Conservation (phyloP, 2,329 filamentous ascomycete genomes). For the Cytospora piceicola region DNA sequence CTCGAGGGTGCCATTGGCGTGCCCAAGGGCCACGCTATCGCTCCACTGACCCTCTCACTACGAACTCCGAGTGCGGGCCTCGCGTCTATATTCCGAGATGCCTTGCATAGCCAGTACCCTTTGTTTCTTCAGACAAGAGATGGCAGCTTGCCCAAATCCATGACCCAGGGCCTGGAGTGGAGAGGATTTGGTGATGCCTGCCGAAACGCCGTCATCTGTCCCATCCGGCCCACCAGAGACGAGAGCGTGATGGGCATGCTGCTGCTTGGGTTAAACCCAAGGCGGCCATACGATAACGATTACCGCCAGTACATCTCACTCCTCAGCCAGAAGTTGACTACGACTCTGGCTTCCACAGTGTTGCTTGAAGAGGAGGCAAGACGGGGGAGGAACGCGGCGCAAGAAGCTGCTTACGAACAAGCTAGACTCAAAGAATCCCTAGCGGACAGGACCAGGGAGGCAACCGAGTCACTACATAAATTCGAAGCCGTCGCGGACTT, state of each 20-base stretch:
- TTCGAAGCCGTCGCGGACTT: constrained; percentile 75
- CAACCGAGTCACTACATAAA: constrained; percentile 61
- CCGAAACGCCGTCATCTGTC: constrained; percentile 68
- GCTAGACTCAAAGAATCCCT: constrained; percentile 69
- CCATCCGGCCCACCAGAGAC: constrained; percentile 68
- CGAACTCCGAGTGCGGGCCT: constrained; percentile 44
- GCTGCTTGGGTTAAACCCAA: constrained; percentile 71
- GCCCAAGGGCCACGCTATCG: constrained; percentile 48
- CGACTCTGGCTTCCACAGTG: constrained; percentile 70
- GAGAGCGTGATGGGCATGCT: constrained; percentile 70
- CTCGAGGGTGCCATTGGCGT: constrained; percentile 53
- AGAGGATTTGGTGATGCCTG: constrained; percentile 69
- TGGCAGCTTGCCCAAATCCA: constrained; percentile 58
- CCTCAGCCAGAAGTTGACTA: constrained; percentile 61
- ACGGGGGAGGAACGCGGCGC: constrained; percentile 58
- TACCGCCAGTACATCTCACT: constrained; percentile 69
- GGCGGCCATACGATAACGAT: constrained; percentile 73
- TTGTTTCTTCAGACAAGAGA: constrained; percentile 48
- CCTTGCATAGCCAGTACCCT: constrained; percentile 44
- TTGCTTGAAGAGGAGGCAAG: constrained; percentile 73
- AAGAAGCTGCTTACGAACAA: constrained; percentile 68
- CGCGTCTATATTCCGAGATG: constrained; percentile 45
- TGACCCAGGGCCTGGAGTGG: constrained; percentile 64
- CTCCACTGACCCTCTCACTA: constrained; percentile 44
- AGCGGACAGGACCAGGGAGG: constrained; percentile 56